A percentile compares a stretch with the other conserved stretches of the same genome.
Conservation (phyloP, 2,329 filamentous ascomycete genomes). For the Cytospora piceae region DNA sequence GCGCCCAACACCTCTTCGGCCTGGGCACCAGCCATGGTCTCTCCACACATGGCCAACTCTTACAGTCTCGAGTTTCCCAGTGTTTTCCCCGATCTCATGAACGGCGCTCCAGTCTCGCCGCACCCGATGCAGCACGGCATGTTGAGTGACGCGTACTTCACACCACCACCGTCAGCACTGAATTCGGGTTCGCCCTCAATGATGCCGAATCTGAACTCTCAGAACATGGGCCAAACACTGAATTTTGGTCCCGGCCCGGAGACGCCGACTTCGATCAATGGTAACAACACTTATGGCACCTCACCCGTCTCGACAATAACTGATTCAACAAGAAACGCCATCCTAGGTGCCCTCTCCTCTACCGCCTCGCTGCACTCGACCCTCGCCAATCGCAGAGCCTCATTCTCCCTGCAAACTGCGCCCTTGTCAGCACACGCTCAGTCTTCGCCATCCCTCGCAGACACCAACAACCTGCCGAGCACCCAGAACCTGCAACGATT, state of each 20-base stretch:
- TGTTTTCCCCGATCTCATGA: constrained; percentile 77
- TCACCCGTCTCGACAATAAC: constrained; percentile 67
- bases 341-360: constrained; percentile 59
- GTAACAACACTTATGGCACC: constrained; percentile 63
- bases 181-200: constrained; percentile 73
- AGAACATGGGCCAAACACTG: constrained; percentile 67
- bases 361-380: constrained; percentile 53
- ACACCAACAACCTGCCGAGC: constrained; percentile 67
- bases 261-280: constrained; percentile 72
- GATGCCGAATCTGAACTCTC: constrained; percentile 66
- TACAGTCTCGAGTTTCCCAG: constrained; percentile 77
- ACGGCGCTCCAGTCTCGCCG: constrained; percentile 74
- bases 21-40: constrained; percentile 72
- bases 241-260: constrained; percentile 69
- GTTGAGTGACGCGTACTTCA: constrained; percentile 75
- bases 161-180: constrained; percentile 70
- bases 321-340: constrained; percentile 65
- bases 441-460: constrained; percentile 38
- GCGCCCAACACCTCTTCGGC: constrained; percentile 58
- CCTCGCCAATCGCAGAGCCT: constrained; percentile 67
- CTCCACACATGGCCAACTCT: constrained; percentile 68
- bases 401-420: constrained; percentile 59
- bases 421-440: constrained; percentile 58
- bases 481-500: constrained; percentile 88
- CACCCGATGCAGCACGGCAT: constrained; percentile 74